A percentile compares a stretch with the other conserved stretches of the same genome.
These are phyloP conservation scores for Pythium insidiosum DNA, from an alignment of 352 stramenopile genomes.

Conservation along the genomic window DNA sequence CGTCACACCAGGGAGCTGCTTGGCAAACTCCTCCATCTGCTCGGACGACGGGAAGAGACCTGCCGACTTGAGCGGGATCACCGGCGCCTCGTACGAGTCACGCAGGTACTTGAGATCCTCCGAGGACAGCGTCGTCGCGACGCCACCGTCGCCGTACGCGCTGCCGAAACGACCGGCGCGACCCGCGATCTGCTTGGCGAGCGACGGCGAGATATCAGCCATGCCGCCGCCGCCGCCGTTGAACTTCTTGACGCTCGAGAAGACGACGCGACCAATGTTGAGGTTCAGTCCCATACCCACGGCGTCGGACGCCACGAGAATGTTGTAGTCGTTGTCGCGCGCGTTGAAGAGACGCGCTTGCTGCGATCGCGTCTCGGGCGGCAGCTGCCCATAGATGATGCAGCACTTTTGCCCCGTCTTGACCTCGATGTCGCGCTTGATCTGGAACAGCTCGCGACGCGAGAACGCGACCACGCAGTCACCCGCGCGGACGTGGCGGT, in stretches of 20 bases:
- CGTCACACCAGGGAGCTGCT: constrained; percentile 60
- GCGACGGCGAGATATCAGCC: constrained; percentile 54
- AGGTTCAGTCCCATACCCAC: constrained; percentile 98
- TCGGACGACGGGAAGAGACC: constrained; percentile 87
- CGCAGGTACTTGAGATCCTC: constrained; percentile 81
- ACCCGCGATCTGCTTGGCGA: constrained; percentile 94
- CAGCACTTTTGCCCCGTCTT: constrained; percentile 90
- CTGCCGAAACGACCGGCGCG: constrained; percentile 86
- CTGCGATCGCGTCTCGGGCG: constrained; percentile 92
- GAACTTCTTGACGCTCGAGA: constrained; percentile 90
- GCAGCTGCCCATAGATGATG: constrained; percentile 96
- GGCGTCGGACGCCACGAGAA: constrained; percentile 95
- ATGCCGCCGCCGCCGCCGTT: constrained; percentile 61
- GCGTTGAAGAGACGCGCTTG: constrained; percentile 95
- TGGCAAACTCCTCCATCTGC: constrained; percentile 86
- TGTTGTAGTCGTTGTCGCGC: constrained; percentile 83
- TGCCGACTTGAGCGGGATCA: constrained; percentile 64
- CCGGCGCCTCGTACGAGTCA: constrained; percentile 68
- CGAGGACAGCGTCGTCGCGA: constrained; percentile 77
- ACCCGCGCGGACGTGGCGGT: constrained; percentile 63
- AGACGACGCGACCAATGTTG: constrained; percentile 92
- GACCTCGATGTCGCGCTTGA: constrained; percentile 94
- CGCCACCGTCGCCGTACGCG: constrained; percentile 56
- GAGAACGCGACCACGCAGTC: constrained; percentile 97
- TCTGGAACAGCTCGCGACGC: constrained; percentile 91